Evolutionary conservation across 2,329 filamentous ascomycete species (phyloP).

Genomic region (Tolypocladium amazonense): DNA sequence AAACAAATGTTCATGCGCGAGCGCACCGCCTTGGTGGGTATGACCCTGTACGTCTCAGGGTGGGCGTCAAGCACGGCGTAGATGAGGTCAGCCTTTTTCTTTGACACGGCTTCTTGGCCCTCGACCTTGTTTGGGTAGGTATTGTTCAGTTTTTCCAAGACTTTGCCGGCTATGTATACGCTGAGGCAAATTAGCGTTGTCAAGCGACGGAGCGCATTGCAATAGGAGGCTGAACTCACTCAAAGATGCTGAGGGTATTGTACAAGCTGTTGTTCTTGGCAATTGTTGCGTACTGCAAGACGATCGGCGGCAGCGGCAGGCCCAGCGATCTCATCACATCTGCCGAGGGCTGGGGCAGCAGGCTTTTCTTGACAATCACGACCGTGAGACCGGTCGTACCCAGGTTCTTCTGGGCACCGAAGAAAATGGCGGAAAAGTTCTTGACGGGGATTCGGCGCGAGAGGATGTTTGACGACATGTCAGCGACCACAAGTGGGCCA

Average conservation of each 20-base stretch:
- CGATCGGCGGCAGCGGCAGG: constrained; percentile 66
- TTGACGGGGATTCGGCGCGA: constrained; percentile 65
- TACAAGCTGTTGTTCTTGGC: constrained; percentile 93
- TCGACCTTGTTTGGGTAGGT: constrained; percentile 58
- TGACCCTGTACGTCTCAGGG: constrained; percentile 61
- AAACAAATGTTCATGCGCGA: constrained; percentile 97
- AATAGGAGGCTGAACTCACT: constrained; percentile 30
- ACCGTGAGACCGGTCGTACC: constrained; percentile 80
- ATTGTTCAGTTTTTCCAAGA: constrained; percentile 64
- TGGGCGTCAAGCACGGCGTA: constrained; percentile 69
- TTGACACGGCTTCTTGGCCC: constrained; percentile 64
- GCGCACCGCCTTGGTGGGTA: constrained; percentile 64
- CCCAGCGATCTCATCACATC: constrained; percentile 62
- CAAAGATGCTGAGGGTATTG: constrained; percentile 92
- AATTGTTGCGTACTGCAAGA: constrained; percentile 75
- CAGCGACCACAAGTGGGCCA: constrained; percentile 70
- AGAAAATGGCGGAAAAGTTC: constrained; percentile 80
- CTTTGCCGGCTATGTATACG: constrained; percentile 82
- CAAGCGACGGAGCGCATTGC: not conserved
- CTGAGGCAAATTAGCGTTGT: constrained; percentile 25
- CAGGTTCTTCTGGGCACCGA: constrained; percentile 91
- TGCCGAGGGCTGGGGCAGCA: constrained; percentile 64
- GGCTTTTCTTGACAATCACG: constrained; percentile 68
- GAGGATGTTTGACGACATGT: constrained; percentile 93
- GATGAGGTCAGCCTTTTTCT: constrained; percentile 65